Evolutionary conservation across 1,284 basidiomycete genomes (phyloP).

Genomic region (Melampsora americana): DNA sequence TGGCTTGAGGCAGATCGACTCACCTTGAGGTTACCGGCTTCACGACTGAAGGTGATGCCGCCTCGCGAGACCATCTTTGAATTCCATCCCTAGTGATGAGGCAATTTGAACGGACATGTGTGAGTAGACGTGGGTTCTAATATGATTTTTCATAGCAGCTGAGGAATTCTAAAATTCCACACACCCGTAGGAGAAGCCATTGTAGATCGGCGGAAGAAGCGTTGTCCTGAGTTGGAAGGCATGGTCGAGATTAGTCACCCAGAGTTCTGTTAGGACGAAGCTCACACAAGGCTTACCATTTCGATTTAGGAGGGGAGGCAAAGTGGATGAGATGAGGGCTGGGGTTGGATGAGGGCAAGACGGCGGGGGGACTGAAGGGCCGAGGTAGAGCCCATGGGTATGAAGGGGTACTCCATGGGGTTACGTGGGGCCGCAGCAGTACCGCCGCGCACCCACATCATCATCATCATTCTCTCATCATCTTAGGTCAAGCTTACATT

Average conservation of each 20-base stretch:
- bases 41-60: constrained; percentile 49
- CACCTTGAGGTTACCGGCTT: constrained; percentile 61
- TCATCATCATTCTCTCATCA: not conserved
- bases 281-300: not conserved
- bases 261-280: not conserved
- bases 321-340: not conserved
- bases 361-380: not conserved
- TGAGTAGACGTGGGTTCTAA: not conserved
- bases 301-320: not conserved
- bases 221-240: constrained; percentile 22
- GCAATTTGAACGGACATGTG: not conserved
- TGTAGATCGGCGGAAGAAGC: constrained; percentile 68
- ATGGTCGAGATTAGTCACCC: not conserved
- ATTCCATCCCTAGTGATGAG: constrained; percentile 66
- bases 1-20: constrained; percentile 62
- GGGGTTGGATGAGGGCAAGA: not conserved
- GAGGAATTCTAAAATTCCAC: constrained; percentile 52
- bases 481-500: not conserved
- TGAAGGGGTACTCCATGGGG: not conserved
- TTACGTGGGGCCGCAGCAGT: not conserved
- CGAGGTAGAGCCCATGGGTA: not conserved
- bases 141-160: not conserved
- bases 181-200: constrained; percentile 82
- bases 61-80: constrained; percentile 74
- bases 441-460: not conserved